A percentile compares a stretch with the other conserved stretches of the same genome.
phyloP scores from a whole-genome alignment of 768 basidiomycete genomes.

The Amanita fuliginea region DNA sequence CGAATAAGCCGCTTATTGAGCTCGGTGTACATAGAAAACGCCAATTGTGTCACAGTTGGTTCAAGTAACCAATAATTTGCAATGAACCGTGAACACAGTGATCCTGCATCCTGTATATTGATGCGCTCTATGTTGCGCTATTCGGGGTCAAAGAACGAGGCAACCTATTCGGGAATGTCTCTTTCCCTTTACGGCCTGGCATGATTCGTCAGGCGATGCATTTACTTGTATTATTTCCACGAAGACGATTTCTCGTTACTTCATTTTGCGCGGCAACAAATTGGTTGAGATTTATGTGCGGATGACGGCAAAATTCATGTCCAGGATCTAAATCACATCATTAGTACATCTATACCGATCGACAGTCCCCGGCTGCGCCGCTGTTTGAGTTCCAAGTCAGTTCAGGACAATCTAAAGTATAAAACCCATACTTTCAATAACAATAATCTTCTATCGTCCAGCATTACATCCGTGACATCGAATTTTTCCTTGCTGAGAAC shows the following conservation, averaged over 20 bases:
- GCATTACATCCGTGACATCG: conserved; percentile 45
- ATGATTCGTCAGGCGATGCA: too few relatives aligned
- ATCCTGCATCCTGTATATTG: too few relatives aligned
- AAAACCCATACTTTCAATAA: conserved; percentile 31
- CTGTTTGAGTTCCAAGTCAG: conserved; percentile 16
- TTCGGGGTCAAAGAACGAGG: neutral
- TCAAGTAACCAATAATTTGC: too few relatives aligned
- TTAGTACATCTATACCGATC: conserved; percentile 31
- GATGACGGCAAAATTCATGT: neutral
- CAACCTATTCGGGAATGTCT: neutral
- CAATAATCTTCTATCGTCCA: conserved; percentile 40
- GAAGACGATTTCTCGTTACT: neutral
- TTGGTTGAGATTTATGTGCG: too few relatives aligned
- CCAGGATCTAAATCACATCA: conserved; percentile 23
- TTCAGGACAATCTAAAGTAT: neutral
- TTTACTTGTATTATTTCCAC: too few relatives aligned
- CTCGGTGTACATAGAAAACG: too few relatives aligned
- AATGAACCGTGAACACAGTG: too few relatives aligned
- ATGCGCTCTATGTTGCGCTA: neutral
- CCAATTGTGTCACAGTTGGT: too few relatives aligned
- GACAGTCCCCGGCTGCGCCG: conserved; percentile 25
- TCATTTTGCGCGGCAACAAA: neutral
- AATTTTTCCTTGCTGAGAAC: conserved; percentile 35
- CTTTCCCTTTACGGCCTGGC: neutral
- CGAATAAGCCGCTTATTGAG: too few relatives aligned